Percentiles rank a stretch among this genome's conserved stretches.
These are phyloP conservation scores for Xylariales sp. DNA, from an alignment of 2,329 filamentous ascomycete genomes.

Conservation along the genomic window DNA sequence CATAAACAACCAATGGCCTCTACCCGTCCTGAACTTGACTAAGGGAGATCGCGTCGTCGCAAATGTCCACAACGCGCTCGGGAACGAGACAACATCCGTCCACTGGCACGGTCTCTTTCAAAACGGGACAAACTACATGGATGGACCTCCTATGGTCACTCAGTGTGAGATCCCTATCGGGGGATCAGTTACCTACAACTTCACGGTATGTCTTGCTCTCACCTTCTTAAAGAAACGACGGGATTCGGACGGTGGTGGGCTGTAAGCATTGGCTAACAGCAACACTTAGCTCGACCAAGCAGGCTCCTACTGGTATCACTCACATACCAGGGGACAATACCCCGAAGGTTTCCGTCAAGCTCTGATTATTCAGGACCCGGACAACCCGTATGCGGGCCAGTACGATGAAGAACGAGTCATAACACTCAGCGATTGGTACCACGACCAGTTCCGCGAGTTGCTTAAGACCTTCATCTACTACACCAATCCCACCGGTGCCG, in stretches of 20 bases:
- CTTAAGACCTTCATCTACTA: slow-evolving; percentile 47
- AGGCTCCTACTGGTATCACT: slow-evolving; percentile 79
- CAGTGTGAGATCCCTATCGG: slow-evolving; percentile 66
- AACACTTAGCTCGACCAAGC: slow-evolving; percentile 51
- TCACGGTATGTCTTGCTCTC: slow-evolving; percentile 43
- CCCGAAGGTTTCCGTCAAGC: slow-evolving; percentile 65
- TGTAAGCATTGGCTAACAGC: too few species aligned
- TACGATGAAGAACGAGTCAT: slow-evolving; percentile 62
- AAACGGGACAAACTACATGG: slow-evolving; percentile 65
- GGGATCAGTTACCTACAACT: slow-evolving; percentile 64
- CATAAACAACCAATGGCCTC: slow-evolving; percentile 73
- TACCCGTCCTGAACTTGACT: slow-evolving; percentile 59
- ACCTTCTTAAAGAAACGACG: not conserved
- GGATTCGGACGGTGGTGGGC: too few species aligned
- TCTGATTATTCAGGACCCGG: slow-evolving; percentile 60
- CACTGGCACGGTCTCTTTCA: slow-evolving; percentile 71
- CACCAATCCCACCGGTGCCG: slow-evolving; percentile 51
- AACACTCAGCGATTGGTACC: slow-evolving; percentile 69
- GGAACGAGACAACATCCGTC: slow-evolving; percentile 58
- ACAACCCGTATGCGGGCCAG: slow-evolving; percentile 50
- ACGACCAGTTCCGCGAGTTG: slow-evolving; percentile 48
- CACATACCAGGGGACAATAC: slow-evolving; percentile 63
- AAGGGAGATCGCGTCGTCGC: slow-evolving; percentile 59
- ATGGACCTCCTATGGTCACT: slow-evolving; percentile 61
- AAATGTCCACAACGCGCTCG: slow-evolving; percentile 54